phyloP scores from a whole-genome alignment of 2,329 filamentous ascomycete genomes.

The Juglanconis oblonga region DNA sequence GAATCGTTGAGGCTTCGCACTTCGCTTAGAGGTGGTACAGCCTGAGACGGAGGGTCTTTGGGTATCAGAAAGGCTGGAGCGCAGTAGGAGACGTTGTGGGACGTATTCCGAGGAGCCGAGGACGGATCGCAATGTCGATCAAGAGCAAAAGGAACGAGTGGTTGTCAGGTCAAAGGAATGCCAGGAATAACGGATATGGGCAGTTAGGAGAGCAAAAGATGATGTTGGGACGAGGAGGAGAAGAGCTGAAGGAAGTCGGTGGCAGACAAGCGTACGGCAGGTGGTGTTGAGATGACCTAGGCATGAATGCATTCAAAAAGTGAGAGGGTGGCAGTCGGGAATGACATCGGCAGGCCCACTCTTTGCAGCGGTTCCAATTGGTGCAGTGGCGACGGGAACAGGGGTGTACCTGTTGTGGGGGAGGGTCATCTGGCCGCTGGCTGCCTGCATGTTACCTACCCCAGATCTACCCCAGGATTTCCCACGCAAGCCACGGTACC shows the following conservation, averaged over 20 bases:
- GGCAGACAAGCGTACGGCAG: neutral
- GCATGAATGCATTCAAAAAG: neutral
- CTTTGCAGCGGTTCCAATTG: neutral
- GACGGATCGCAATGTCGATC: no score
- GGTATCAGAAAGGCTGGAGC: neutral
- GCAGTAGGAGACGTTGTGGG: neutral
- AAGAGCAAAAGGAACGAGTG: neutral
- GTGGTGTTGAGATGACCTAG: neutral
- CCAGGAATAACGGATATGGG: neutral
- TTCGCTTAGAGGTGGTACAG: neutral
- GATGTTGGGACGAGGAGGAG: no score
- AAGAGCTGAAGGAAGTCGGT: neutral
- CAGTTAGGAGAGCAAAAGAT: no score
- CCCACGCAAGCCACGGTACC: no score
- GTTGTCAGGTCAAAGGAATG: neutral
- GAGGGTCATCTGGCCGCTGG: neutral
- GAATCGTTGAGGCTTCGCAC: neutral
- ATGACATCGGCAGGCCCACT: neutral
- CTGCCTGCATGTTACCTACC: neutral
- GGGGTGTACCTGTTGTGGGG: neutral
- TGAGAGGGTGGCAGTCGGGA: neutral
- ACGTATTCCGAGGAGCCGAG: neutral
- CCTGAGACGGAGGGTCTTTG: neutral
- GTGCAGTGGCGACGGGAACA: neutral
- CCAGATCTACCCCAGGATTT: neutral